Evolutionary conservation across 2,329 filamentous ascomycete species (phyloP).

Genomic region (Golovinomyces cichoracearum): DNA sequence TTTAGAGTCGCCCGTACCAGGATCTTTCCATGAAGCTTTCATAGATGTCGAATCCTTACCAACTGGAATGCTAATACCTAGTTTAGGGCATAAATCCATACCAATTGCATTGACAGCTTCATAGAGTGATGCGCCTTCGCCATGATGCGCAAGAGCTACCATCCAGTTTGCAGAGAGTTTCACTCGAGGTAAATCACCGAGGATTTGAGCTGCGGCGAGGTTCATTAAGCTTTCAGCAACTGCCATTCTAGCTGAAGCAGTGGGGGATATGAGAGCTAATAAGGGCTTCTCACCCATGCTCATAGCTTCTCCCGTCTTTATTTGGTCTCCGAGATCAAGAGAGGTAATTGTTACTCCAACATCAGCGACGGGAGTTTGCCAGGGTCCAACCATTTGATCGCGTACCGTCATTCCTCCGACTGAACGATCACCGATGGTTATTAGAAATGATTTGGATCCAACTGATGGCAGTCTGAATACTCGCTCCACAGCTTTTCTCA

Average conservation of each 20-base stretch:
- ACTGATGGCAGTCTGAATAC: slow-evolving; percentile 71
- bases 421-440: slow-evolving; percentile 82
- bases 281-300: slow-evolving; percentile 84
- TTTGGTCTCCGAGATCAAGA: slow-evolving; percentile 36
- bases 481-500: slow-evolving; percentile 44
- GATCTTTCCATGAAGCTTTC: slow-evolving; percentile 86
- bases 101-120: slow-evolving; percentile 84
- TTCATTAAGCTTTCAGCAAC: slow-evolving; percentile 88
- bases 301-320: slow-evolving; percentile 80
- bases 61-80: slow-evolving; percentile 85
- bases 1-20: slow-evolving; percentile 36
- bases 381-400: slow-evolving; percentile 89
- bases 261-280: slow-evolving; percentile 67
- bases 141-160: slow-evolving; percentile 81
- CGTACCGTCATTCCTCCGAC: slow-evolving; percentile 71
- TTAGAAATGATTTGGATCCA: slow-evolving; percentile 90
- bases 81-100: slow-evolving; percentile 66
- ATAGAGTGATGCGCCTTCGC: slow-evolving; percentile 76
- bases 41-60: slow-evolving; percentile 98
- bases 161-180: slow-evolving; percentile 96
- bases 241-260: slow-evolving; percentile 83
- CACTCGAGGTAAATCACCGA: slow-evolving; percentile 36
- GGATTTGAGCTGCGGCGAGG: slow-evolving; percentile 50
- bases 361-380: slow-evolving; percentile 85
- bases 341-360: slow-evolving; percentile 77